Evolutionary conservation across 2,329 filamentous ascomycete genomes (phyloP).

Genomic region (Colletotrichum higginsianum): DNA sequence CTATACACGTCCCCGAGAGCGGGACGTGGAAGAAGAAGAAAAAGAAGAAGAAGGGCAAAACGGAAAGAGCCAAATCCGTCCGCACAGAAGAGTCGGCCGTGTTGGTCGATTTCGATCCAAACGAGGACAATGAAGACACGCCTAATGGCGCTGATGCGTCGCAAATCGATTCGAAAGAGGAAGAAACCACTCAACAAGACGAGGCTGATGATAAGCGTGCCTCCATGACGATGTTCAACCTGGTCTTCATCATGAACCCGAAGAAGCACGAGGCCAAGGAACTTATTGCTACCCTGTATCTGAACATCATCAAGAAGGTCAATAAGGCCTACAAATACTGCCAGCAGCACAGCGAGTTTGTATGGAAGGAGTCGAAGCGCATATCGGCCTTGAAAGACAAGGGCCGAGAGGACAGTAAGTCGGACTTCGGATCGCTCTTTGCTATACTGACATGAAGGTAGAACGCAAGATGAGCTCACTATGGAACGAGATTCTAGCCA

Average conservation of each 20-base stretch:
- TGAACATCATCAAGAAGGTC: slow-evolving; percentile 91
- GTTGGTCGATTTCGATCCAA: slow-evolving; percentile 44
- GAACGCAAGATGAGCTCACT: slow-evolving; percentile 74
- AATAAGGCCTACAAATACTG: slow-evolving; percentile 94
- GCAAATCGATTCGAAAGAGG: slow-evolving; percentile 45
- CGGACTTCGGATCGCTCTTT: neutral
- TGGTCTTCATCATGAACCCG: slow-evolving; percentile 92
- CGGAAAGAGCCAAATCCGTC: slow-evolving; percentile 44
- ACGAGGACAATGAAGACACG: slow-evolving; percentile 47
- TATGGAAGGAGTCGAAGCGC: slow-evolving; percentile 90
- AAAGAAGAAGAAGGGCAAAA: slow-evolving; percentile 58
- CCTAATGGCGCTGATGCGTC: slow-evolving; percentile 49
- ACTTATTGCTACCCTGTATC: slow-evolving; percentile 83
- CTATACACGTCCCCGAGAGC: slow-evolving; percentile 84
- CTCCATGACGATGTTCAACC: slow-evolving; percentile 96
- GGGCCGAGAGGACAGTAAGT: slow-evolving; percentile 76
- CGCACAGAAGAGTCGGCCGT: slow-evolving; percentile 49
- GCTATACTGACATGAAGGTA: slow-evolving; percentile 46
- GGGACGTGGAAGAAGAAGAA: slow-evolving; percentile 82
- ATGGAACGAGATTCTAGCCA: slow-evolving; percentile 79
- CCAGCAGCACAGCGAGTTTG: slow-evolving; percentile 90
- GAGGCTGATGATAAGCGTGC: slow-evolving; percentile 73
- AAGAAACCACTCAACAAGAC: slow-evolving; percentile 57
- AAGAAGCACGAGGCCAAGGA: slow-evolving; percentile 82
- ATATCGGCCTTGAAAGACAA: slow-evolving; percentile 88